Conservation (phyloP, 2,329 filamentous ascomycete species). For the Akanthomyces uredinophilus region DNA sequence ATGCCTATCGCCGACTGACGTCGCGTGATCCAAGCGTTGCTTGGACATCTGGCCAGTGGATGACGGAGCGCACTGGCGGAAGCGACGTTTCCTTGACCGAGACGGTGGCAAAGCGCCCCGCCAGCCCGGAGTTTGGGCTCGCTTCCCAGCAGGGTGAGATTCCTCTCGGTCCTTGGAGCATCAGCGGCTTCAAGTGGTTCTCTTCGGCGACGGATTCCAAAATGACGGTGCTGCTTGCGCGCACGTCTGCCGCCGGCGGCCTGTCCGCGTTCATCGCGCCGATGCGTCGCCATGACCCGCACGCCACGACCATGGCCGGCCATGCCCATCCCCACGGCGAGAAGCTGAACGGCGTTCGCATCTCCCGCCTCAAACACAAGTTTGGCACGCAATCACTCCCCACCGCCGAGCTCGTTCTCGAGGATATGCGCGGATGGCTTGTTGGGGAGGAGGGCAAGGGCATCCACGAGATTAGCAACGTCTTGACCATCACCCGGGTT, state of each 20-base stretch:
- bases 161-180: constrained; percentile 49
- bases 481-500: constrained; percentile 63
- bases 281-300: constrained; percentile 41
- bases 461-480: constrained; percentile 60
- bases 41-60: constrained; percentile 74
- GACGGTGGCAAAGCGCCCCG: constrained; percentile 45
- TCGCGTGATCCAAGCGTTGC: constrained; percentile 44
- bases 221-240: constrained; percentile 57
- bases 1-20: constrained; percentile 49
- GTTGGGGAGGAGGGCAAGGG: constrained; percentile 63
- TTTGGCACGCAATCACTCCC: constrained; percentile 65
- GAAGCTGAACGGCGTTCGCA: constrained; percentile 61
- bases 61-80: constrained; percentile 66
- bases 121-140: constrained; percentile 8
- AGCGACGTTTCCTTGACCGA: constrained; percentile 66
- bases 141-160: constrained; percentile 6
- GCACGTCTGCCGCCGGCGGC: constrained; percentile 37
- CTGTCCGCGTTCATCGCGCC: constrained; percentile 63
- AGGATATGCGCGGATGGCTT: constrained; percentile 58
- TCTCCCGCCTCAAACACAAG: constrained; percentile 68
- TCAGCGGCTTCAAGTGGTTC: constrained; percentile 67
- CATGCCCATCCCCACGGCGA: constrained; percentile 24
- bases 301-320: constrained; percentile 27
- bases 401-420: constrained; percentile 65
- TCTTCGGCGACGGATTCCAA: constrained; percentile 61